Conservation (phyloP, 2,329 filamentous ascomycete genomes). For the Ophiostoma novo-ulmi region DNA sequence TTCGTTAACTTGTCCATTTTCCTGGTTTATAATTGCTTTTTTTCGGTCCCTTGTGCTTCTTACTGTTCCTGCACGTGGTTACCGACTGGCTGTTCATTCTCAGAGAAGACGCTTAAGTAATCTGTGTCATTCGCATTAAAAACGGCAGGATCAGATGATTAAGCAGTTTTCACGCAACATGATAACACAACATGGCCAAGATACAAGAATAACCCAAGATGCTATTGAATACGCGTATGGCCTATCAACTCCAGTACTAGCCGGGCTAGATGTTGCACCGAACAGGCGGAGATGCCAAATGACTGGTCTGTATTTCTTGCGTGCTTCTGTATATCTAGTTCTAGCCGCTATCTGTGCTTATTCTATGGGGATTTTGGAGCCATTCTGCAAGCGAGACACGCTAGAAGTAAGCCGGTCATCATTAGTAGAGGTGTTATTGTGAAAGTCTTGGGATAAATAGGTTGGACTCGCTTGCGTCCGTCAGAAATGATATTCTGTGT, state of each 20-base stretch:
- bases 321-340: background rate
- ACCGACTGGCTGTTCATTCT: background rate
- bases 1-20: too few species aligned
- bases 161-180: background rate
- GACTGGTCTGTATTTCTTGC: background rate
- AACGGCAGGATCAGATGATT: background rate
- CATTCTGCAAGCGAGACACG: background rate
- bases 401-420: background rate
- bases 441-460: background rate
- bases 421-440: background rate
- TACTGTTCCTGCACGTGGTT: background rate
- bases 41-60: background rate
- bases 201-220: background rate
- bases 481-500: background rate
- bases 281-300: background rate
- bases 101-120: background rate
- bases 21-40: background rate
- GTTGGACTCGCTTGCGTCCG: background rate
- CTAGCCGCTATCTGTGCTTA: background rate
- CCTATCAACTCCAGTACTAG: background rate
- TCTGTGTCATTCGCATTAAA: background rate
- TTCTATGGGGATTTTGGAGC: background rate
- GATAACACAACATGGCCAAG: too few species aligned
- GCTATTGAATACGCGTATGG: background rate
- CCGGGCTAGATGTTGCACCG: conserved; percentile 6